phyloP scores from a whole-genome alignment of 2,329 filamentous ascomycete species.

The Aureobasidium sp. region DNA sequence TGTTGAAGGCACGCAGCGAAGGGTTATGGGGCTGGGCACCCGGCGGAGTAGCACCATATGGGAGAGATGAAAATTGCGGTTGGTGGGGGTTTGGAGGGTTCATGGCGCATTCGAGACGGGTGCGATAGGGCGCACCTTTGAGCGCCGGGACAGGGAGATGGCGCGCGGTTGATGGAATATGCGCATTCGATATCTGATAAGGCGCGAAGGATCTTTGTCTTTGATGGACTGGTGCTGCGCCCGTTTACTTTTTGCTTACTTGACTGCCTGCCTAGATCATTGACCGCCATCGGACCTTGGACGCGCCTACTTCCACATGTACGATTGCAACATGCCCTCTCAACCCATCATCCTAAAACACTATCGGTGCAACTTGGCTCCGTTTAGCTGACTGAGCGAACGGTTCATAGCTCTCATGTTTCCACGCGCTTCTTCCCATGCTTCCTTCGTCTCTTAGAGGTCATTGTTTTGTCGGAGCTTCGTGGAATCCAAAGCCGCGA shows the following conservation, averaged over 20 bases:
- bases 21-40: conserved; percentile 7
- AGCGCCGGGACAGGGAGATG: background rate
- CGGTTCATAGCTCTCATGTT: background rate
- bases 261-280: background rate
- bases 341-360: background rate
- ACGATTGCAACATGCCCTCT: background rate
- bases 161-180: background rate
- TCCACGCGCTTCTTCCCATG: background rate
- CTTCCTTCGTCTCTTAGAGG: background rate
- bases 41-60: conserved; percentile 9
- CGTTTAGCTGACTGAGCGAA: background rate
- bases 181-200: background rate
- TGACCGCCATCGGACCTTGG: background rate
- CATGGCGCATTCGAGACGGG: conserved; percentile 6
- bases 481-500: background rate
- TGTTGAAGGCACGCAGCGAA: conserved; percentile 13
- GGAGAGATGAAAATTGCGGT: background rate
- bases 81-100: conserved; percentile 9
- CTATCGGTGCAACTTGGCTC: background rate
- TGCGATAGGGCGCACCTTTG: background rate
- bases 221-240: background rate
- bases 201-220: background rate
- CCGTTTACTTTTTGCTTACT: conserved; percentile 10
- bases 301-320: background rate
- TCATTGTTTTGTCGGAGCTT: background rate